Conservation (phyloP, 257 asterid genomes). For the Jaltomata sinuosa region DNA sequence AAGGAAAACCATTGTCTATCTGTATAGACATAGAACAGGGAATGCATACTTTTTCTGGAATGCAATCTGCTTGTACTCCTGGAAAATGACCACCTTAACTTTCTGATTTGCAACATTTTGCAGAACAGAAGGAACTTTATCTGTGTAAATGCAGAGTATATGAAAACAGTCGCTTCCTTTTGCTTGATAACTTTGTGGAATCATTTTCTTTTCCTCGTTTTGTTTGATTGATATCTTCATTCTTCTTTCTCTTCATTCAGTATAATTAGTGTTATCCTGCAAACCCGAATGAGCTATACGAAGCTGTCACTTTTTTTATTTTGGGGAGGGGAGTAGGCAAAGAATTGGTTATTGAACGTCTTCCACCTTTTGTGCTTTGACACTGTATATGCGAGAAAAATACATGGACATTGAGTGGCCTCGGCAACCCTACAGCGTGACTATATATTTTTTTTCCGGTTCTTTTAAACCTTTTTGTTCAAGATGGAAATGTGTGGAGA, state of each 20-base stretch:
- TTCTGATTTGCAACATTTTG: background rate
- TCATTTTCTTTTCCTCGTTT: background rate
- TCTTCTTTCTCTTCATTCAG: background rate
- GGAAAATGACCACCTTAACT: background rate
- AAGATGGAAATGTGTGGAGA: background rate
- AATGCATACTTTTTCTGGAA: background rate
- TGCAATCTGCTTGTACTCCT: background rate
- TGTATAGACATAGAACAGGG: background rate
- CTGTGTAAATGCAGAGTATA: background rate
- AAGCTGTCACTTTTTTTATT: background rate
- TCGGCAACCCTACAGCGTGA: background rate
- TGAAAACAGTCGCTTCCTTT: background rate
- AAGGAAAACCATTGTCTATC: background rate
- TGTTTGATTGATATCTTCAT: background rate
- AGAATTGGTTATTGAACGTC: background rate
- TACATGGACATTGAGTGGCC: background rate
- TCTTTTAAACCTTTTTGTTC: background rate
- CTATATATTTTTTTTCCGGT: background rate
- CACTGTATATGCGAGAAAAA: background rate
- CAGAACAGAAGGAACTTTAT: background rate
- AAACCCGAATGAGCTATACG: background rate
- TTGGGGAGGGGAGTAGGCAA: background rate
- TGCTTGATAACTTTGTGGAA: background rate
- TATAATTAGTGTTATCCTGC: background rate
- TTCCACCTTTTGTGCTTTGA: background rate